A percentile compares a stretch with the other conserved stretches of the same genome.
These are phyloP conservation scores for Citeromyces nyonsensis DNA, from an alignment of 805 yeast genomes.

Conservation along the genomic window DNA sequence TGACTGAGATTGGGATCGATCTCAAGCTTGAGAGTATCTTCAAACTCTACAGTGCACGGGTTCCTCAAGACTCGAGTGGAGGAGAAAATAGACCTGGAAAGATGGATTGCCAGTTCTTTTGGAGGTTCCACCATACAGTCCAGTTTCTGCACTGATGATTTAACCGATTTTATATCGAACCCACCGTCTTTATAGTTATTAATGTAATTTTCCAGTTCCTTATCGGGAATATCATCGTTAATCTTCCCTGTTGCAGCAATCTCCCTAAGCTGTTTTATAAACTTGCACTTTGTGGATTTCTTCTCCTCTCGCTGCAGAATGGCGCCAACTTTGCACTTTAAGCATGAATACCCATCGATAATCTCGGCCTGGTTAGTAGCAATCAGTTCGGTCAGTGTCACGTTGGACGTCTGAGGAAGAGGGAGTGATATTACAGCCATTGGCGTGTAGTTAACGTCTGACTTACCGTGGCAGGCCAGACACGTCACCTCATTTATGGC, in stretches of 20 bases:
- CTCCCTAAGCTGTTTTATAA: constrained; percentile 16
- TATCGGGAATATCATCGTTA: constrained; percentile 47
- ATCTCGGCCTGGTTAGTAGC: constrained; percentile 45
- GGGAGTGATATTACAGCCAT: constrained; percentile 62
- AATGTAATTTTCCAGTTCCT: constrained; percentile 29
- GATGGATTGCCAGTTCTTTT: constrained; percentile 56
- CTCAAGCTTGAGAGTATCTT: constrained; percentile 32
- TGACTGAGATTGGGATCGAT: constrained; percentile 22
- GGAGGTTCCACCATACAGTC: constrained; percentile 55
- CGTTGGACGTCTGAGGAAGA: constrained; percentile 39
- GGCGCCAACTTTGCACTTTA: constrained; percentile 42
- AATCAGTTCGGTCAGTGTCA: constrained; percentile 33
- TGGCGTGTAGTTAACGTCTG: constrained; percentile 41
- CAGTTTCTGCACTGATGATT: constrained; percentile 54
- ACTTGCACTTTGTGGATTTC: constrained; percentile 10
- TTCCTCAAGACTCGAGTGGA: constrained; percentile 59
- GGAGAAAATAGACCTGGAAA: constrained; percentile 69
- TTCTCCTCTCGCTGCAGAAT: constrained; percentile 19
- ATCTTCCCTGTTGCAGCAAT: constrained; percentile 26
- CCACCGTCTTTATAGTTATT: constrained; percentile 9
- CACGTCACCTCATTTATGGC: constrained; percentile 58
- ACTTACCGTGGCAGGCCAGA: constrained; percentile 42
- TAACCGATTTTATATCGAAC: constrained; percentile 13
- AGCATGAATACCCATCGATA: constrained; percentile 69
- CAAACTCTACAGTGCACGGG: constrained; percentile 54